These are phyloP conservation scores for Yamadazyma sp. DNA, from an alignment of 1,139 yeast genomes.

Conservation along the genomic window DNA sequence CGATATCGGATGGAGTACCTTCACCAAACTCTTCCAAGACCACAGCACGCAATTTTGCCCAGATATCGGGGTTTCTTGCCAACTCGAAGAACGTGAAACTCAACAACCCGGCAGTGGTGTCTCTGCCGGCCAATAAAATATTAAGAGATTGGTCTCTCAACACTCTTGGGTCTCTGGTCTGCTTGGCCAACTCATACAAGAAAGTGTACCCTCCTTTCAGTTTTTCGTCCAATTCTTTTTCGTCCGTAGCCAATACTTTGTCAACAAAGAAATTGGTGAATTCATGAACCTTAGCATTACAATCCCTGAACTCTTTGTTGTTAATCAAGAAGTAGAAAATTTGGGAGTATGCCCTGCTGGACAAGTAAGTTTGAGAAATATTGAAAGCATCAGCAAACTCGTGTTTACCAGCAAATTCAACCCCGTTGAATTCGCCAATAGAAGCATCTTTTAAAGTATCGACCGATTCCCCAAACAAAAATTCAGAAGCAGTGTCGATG, in stretches of 20 bases:
- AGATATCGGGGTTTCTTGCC: conserved; percentile 39
- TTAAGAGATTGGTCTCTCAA: conserved; percentile 47
- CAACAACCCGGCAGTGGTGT: conserved; percentile 47
- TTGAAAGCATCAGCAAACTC: conserved; percentile 29
- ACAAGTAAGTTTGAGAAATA: conserved; percentile 28
- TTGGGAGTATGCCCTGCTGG: conserved; percentile 30
- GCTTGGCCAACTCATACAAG: conserved; percentile 46
- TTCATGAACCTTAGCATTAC: conserved; percentile 30
- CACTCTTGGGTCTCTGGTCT: conserved; percentile 41
- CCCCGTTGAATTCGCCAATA: conserved; percentile 47
- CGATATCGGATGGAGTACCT: conserved; percentile 31
- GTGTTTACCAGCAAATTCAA: conserved; percentile 22
- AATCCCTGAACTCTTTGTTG: conserved; percentile 29
- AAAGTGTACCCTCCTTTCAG: conserved; percentile 40
- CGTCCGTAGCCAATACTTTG: conserved; percentile 20
- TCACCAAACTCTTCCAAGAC: conserved; percentile 35
- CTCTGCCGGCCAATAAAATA: conserved; percentile 48
- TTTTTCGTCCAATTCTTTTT: conserved; percentile 36
- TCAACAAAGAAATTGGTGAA: conserved; percentile 34
- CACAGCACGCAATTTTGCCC: conserved; percentile 33
- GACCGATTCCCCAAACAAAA: conserved; percentile 57
- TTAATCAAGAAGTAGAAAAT: conserved; percentile 29
- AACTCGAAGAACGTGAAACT: conserved; percentile 44
- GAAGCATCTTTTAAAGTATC: conserved; percentile 45
- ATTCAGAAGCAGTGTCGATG: conserved; percentile 59